Conservation (phyloP, 2,329 filamentous ascomycete genomes). For the Samsoniella hepiali region DNA sequence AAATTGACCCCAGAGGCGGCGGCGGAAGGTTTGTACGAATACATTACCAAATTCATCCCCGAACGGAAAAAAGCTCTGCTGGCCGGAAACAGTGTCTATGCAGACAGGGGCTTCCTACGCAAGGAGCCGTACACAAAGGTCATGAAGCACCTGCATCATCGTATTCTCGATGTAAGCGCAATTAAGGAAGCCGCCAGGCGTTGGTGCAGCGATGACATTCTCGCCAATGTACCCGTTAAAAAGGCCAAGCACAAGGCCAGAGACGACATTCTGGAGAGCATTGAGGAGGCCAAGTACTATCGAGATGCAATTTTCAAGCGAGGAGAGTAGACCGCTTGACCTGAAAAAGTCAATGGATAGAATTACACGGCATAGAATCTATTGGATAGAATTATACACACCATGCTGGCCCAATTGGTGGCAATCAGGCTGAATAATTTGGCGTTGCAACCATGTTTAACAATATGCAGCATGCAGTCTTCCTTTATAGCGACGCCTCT, state of each 20-base stretch:
- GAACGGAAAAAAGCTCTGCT: slow-evolving; percentile 65
- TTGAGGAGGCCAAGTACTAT: slow-evolving; percentile 86
- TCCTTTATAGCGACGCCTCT: neutral
- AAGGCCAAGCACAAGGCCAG: slow-evolving; percentile 73
- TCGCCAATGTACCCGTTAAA: slow-evolving; percentile 39
- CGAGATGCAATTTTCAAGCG: slow-evolving; percentile 61
- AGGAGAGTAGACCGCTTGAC: slow-evolving; percentile 1
- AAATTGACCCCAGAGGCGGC: slow-evolving; percentile 69
- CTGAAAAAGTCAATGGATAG: neutral
- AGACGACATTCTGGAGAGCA: slow-evolving; percentile 92
- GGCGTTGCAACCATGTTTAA: neutral
- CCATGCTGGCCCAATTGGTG: neutral
- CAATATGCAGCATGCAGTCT: neutral
- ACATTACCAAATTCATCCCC: slow-evolving; percentile 72
- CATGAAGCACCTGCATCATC: slow-evolving; percentile 77
- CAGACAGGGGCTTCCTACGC: slow-evolving; percentile 77
- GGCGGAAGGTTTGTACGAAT: slow-evolving; percentile 68
- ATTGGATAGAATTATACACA: neutral
- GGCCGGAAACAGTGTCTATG: slow-evolving; percentile 91
- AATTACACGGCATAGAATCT: neutral
- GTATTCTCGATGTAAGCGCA: slow-evolving; percentile 86
- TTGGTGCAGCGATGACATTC: slow-evolving; percentile 66
- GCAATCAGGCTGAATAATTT: neutral
- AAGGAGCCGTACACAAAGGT: slow-evolving; percentile 71
- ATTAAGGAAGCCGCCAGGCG: slow-evolving; percentile 86